A percentile compares a stretch with the other conserved stretches of the same genome.
phyloP scores from a whole-genome alignment of 257 asterid species.

The Sherardia arvensis region DNA sequence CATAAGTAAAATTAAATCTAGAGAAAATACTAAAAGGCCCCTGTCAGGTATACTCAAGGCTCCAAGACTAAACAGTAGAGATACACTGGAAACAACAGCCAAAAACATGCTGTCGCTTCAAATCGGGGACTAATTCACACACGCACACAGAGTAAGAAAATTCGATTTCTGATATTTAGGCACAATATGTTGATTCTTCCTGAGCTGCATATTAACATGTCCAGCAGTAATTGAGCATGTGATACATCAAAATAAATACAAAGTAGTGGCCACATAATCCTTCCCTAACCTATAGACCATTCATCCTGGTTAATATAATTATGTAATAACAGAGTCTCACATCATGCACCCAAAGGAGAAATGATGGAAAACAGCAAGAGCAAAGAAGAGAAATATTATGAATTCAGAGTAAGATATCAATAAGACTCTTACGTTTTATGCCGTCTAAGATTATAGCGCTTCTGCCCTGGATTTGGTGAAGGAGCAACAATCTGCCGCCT shows the following conservation, averaged over 20 bases:
- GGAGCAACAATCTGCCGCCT: conserved; percentile 50
- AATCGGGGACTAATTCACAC: not conserved
- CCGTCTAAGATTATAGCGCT: conserved; percentile 70
- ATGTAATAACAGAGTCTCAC: not conserved
- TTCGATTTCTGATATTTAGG: not conserved
- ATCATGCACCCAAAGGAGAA: not conserved
- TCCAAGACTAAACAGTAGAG: not conserved
- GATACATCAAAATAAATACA: no score
- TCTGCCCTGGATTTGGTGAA: conserved; percentile 39
- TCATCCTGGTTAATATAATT: not conserved
- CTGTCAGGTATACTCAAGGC: not conserved
- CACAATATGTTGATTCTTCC: not conserved
- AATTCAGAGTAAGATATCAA: not conserved
- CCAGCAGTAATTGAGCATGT: not conserved
- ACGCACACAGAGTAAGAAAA: not conserved
- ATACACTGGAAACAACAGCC: not conserved
- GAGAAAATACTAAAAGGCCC: not conserved
- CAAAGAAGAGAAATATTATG: not conserved
- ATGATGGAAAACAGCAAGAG: not conserved
- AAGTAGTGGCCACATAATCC: not conserved
- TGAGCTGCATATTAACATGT: not conserved
- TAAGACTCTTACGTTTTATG: conserved; percentile 38
- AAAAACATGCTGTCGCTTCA: not conserved
- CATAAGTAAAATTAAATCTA: not conserved
- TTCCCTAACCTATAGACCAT: not conserved